Percentiles rank a stretch among this genome's conserved stretches.
phyloP scores from a whole-genome alignment of 352 stramenopile species.

The Globisporangium alternatum region DNA sequence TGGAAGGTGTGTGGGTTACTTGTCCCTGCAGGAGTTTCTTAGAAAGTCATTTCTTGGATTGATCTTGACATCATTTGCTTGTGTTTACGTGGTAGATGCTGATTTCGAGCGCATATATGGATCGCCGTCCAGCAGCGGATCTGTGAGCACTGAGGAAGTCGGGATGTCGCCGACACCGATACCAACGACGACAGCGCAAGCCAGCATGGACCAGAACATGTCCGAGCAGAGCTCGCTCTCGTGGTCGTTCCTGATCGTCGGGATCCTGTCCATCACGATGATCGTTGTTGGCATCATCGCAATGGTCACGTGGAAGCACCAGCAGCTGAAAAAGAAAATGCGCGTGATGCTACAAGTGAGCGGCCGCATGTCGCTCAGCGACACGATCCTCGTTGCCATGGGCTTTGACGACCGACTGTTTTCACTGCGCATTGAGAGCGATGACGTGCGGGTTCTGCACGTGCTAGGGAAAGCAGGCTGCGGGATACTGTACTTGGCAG shows the following conservation, averaged over 20 bases:
- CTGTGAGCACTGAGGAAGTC: neutral
- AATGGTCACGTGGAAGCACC: conserved; percentile 26
- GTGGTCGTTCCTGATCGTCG: conserved; percentile 27
- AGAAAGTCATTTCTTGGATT: neutral
- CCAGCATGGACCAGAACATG: neutral
- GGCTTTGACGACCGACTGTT: conserved; percentile 21
- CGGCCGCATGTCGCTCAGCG: conserved; percentile 13
- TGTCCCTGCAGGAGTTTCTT: neutral
- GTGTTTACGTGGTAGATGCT: conserved; percentile 2
- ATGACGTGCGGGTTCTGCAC: conserved; percentile 8
- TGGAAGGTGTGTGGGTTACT: neutral
- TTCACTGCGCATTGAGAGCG: conserved; percentile 17
- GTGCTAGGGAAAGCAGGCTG: conserved; percentile 11
- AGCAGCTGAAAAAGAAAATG: conserved; percentile 22
- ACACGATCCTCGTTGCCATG: conserved; percentile 16
- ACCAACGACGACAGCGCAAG: conserved; percentile 2
- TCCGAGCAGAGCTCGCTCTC: conserved; percentile 12
- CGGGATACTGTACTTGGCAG: conserved; percentile 15
- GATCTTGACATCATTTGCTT: neutral
- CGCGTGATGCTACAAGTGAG: conserved; percentile 4
- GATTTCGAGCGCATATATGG: conserved; percentile 14
- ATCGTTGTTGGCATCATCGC: conserved; percentile 24
- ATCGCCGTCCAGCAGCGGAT: neutral
- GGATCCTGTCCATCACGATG: conserved; percentile 18
- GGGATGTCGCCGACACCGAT: neutral